A percentile compares a stretch with the other conserved stretches of the same genome.
Evolutionary conservation across 371 early-diverging fungal genomes (phyloP).

Genomic region (Smittium culicis): DNA sequence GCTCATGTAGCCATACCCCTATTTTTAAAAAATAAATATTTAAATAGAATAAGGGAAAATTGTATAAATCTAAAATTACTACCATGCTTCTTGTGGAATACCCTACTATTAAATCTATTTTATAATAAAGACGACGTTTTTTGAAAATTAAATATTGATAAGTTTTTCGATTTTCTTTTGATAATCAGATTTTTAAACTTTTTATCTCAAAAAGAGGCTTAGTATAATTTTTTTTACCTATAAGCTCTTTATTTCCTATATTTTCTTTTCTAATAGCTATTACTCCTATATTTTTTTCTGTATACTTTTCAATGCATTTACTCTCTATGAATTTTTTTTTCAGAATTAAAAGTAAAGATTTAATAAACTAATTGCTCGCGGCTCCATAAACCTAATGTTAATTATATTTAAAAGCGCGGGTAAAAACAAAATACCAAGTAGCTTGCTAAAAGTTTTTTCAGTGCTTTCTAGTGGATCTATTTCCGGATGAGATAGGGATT

Average conservation of each 20-base stretch:
- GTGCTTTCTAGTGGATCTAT: neutral
- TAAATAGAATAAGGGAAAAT: too few relatives aligned
- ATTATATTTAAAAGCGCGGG: neutral
- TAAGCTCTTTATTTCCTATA: neutral
- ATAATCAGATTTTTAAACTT: too few relatives aligned
- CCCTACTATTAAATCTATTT: slow-evolving; percentile 41
- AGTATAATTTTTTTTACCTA: neutral
- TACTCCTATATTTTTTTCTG: neutral
- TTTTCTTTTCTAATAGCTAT: neutral
- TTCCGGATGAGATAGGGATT: too few relatives aligned
- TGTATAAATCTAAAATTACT: too few relatives aligned
- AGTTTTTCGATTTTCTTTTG: too few relatives aligned
- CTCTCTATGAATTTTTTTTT: neutral
- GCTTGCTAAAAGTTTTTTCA: neutral
- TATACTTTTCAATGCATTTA: too few relatives aligned
- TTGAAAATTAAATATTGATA: too few relatives aligned
- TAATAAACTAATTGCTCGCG: neutral
- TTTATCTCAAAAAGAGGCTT: neutral
- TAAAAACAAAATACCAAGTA: too few relatives aligned
- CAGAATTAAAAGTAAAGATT: neutral
- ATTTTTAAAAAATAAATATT: neutral
- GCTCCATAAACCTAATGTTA: neutral
- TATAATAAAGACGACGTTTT: too few relatives aligned
- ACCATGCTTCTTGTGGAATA: slow-evolving; percentile 47
- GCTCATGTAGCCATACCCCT: slow-evolving; percentile 12